phyloP scores from a whole-genome alignment of 495 filamentous ascomycete species.

The Aspergillus bridgeri region DNA sequence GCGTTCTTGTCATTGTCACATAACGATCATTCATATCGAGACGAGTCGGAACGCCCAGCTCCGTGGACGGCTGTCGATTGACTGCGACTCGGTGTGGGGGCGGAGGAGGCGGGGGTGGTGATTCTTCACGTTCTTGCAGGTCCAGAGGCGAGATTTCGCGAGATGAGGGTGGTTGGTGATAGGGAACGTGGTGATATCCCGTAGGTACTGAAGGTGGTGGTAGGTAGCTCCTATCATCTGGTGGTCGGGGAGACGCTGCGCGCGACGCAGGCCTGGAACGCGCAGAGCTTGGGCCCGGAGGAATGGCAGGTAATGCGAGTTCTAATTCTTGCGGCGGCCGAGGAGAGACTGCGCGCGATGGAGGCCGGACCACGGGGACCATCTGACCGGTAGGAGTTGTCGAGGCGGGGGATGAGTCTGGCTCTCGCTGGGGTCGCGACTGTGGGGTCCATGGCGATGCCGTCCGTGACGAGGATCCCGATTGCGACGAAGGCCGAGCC shows the following conservation, averaged over 20 bases:
- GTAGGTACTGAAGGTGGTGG: constrained; percentile 36
- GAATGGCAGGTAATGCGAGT: constrained; percentile 1
- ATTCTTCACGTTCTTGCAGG: constrained; percentile 37
- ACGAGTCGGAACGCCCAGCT: constrained; percentile 36
- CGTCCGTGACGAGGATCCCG: constrained; percentile 29
- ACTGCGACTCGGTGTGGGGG: constrained; percentile 39
- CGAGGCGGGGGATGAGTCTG: constrained; percentile 5
- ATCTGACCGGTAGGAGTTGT: not conserved
- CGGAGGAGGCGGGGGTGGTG: constrained; percentile 45
- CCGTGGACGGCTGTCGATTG: constrained; percentile 23
- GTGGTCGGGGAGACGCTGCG: constrained; percentile 25
- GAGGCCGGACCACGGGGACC: not conserved
- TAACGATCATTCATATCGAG: constrained; percentile 50
- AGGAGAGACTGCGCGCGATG: constrained; percentile 16
- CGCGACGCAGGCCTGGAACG: constrained; percentile 8
- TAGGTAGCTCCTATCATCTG: constrained; percentile 24
- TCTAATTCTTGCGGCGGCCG: constrained; percentile 2
- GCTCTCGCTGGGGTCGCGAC: constrained; percentile 11
- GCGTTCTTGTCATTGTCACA: constrained; percentile 47
- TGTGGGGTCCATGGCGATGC: constrained; percentile 15
- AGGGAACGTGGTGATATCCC: constrained; percentile 18
- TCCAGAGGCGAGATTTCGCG: constrained; percentile 36
- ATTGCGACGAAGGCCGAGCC: constrained; percentile 30
- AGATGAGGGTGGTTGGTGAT: constrained; percentile 28
- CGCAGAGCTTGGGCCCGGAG: not conserved